These are phyloP conservation scores for Alternaria incomplexa DNA, from an alignment of 2,329 filamentous ascomycete genomes.

Conservation along the genomic window DNA sequence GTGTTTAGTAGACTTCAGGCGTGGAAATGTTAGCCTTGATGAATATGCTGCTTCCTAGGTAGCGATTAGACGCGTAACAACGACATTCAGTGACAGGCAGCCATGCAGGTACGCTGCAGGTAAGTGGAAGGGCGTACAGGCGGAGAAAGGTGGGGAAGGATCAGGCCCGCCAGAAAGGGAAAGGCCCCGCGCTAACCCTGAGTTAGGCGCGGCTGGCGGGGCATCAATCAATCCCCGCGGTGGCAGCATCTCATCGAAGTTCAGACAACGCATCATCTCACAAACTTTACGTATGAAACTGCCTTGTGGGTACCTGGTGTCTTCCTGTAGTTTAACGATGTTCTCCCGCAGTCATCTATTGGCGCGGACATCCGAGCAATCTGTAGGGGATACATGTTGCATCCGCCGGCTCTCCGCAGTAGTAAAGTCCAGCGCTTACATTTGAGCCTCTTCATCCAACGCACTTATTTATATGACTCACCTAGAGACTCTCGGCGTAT, in stretches of 20 bases:
- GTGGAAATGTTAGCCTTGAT: not conserved
- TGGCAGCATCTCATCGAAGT: not conserved
- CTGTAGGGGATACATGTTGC: not conserved
- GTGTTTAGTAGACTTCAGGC: not conserved
- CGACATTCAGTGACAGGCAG: not conserved
- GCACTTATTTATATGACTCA: not conserved
- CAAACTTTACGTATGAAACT: not conserved
- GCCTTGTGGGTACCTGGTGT: not conserved
- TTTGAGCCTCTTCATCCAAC: not conserved
- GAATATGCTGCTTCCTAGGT: slow-evolving; percentile 1
- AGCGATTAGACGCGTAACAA: slow-evolving; percentile 3
- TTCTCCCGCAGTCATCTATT: not conserved
- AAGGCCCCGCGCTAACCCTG: slow-evolving; percentile 20
- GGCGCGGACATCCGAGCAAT: not conserved
- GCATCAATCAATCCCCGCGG: not conserved
- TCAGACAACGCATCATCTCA: not conserved
- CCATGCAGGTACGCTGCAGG: slow-evolving; percentile 2
- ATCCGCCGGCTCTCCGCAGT: slow-evolving; percentile 36
- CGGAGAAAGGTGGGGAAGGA: not conserved
- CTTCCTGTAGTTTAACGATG: not conserved
- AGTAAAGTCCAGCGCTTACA: slow-evolving; percentile 9
- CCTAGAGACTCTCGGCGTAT: not conserved
- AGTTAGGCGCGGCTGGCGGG: slow-evolving; percentile 7
- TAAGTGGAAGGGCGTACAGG: not conserved
- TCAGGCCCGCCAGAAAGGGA: not conserved